Evolutionary conservation across 2,329 filamentous ascomycete genomes (phyloP).

Genomic region (Pestalotiopsis sp.): DNA sequence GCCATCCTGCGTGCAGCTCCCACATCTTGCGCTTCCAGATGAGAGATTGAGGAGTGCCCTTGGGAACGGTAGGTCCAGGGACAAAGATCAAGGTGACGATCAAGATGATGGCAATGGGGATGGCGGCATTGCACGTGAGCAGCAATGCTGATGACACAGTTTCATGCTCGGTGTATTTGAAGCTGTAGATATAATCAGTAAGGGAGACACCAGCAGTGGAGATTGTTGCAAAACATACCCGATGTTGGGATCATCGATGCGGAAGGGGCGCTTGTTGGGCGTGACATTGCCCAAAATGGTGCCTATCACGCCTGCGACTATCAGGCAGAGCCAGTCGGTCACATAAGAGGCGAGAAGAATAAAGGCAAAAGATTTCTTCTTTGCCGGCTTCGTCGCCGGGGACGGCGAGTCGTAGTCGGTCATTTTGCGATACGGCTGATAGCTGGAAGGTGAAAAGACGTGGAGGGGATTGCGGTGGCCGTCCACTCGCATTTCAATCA

Average conservation of each 20-base stretch:
- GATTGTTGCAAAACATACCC: slow-evolving; percentile 50
- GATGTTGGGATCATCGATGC: slow-evolving; percentile 73
- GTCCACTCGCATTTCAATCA: slow-evolving; percentile 26
- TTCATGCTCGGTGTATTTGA: slow-evolving; percentile 70
- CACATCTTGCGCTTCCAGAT: slow-evolving; percentile 84
- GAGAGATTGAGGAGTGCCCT: slow-evolving; percentile 61
- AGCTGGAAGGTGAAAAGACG: slow-evolving; percentile 17
- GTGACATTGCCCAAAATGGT: slow-evolving; percentile 58
- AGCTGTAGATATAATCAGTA: slow-evolving; percentile 45
- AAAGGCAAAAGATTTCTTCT: slow-evolving; percentile 19
- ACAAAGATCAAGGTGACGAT: slow-evolving; percentile 70
- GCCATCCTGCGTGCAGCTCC: slow-evolving; percentile 86
- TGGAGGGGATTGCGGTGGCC: slow-evolving; percentile 21
- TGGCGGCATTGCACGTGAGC: slow-evolving; percentile 61
- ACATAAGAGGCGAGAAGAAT: slow-evolving; percentile 66
- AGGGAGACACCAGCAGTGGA: background rate
- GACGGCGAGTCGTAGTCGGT: slow-evolving; percentile 21
- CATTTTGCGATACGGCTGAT: slow-evolving; percentile 32
- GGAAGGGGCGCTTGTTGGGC: slow-evolving; percentile 72
- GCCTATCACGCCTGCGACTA: slow-evolving; percentile 60
- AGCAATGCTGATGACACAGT: slow-evolving; percentile 71
- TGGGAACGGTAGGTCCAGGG: slow-evolving; percentile 69
- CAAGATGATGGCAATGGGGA: slow-evolving; percentile 69
- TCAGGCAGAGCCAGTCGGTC: slow-evolving; percentile 73
- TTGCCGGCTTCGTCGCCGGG: background rate